A percentile compares a stretch with the other conserved stretches of the same genome.
Evolutionary conservation across 2,329 filamentous ascomycete genomes (phyloP).

Genomic region (Gaeumannomyces tritici): DNA sequence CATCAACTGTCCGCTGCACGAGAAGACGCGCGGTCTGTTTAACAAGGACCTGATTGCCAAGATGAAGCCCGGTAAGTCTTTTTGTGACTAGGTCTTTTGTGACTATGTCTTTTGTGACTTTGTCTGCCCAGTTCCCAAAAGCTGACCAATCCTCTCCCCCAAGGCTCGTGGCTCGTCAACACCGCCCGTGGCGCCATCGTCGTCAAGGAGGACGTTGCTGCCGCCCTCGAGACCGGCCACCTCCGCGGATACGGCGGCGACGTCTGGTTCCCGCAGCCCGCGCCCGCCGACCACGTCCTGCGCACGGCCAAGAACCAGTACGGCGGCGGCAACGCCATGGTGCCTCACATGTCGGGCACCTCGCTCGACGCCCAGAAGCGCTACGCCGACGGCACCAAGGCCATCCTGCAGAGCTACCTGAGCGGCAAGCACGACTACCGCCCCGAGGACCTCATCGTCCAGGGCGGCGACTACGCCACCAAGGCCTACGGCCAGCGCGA

Average conservation of each 20-base stretch:
- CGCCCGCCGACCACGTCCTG: constrained; percentile 84
- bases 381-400: constrained; percentile 80
- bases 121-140: too few species aligned
- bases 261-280: constrained; percentile 97
- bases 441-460: constrained; percentile 82
- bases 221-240: constrained; percentile 83
- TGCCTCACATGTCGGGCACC: constrained; percentile 97
- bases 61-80: constrained; percentile 82
- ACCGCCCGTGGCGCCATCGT: constrained; percentile 97
- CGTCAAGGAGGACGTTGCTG: constrained; percentile 97
- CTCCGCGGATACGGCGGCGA: constrained; percentile 83
- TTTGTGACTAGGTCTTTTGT: not conserved
- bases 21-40: constrained; percentile 93
- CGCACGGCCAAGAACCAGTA: constrained; percentile 90
- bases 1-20: constrained; percentile 98
- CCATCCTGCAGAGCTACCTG: constrained; percentile 87
- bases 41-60: constrained; percentile 83
- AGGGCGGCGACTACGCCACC: constrained; percentile 86
- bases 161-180: constrained; percentile 93
- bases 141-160: not conserved
- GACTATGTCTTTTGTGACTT: too few species aligned
- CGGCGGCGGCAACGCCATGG: constrained; percentile 97
- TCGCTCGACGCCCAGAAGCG: constrained; percentile 96
- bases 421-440: constrained; percentile 79
- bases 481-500: constrained; percentile 78